These are phyloP conservation scores for Metschnikowia baotianmanensis DNA, from an alignment of 805 yeast genomes.

Conservation along the genomic window DNA sequence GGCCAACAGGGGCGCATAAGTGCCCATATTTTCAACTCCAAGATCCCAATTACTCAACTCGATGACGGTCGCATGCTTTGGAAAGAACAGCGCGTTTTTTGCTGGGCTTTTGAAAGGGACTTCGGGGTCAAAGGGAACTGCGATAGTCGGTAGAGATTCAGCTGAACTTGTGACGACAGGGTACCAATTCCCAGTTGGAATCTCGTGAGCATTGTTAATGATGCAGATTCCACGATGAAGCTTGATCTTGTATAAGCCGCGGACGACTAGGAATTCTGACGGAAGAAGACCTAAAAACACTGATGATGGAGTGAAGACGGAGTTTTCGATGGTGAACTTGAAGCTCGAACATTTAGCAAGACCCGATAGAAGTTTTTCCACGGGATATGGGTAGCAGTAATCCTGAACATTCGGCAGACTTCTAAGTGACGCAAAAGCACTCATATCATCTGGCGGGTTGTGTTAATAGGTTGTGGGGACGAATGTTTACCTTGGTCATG, in stretches of 20 bases:
- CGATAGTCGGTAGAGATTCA: slow-evolving; percentile 44
- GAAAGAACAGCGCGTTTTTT: slow-evolving; percentile 22
- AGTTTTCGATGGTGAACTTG: slow-evolving; percentile 8
- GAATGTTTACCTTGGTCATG: background rate
- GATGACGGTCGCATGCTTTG: slow-evolving; percentile 42
- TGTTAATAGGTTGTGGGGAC: background rate
- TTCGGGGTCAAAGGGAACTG: slow-evolving; percentile 38
- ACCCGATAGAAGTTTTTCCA: slow-evolving; percentile 3
- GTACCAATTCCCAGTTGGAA: slow-evolving; percentile 25
- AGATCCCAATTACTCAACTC: slow-evolving; percentile 35
- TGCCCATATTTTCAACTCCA: slow-evolving; percentile 47
- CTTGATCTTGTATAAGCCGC: slow-evolving; percentile 46
- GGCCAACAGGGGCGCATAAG: slow-evolving; percentile 45
- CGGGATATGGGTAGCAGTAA: slow-evolving; percentile 13
- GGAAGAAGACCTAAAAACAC: slow-evolving; percentile 39
- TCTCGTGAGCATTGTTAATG: slow-evolving; percentile 39
- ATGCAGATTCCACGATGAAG: slow-evolving; percentile 48
- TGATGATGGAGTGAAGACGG: slow-evolving; percentile 14
- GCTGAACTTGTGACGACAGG: slow-evolving; percentile 30
- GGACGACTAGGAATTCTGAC: slow-evolving; percentile 41
- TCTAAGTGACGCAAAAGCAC: slow-evolving; percentile 19
- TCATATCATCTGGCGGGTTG: slow-evolving; percentile 8
- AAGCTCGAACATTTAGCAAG: slow-evolving; percentile 10
- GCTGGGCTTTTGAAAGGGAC: slow-evolving; percentile 19
- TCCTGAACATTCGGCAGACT: slow-evolving; percentile 4